Base-by-base conservation (phyloP, 768 basidiomycete species). In the Pisolithus microcarpus region DNA sequence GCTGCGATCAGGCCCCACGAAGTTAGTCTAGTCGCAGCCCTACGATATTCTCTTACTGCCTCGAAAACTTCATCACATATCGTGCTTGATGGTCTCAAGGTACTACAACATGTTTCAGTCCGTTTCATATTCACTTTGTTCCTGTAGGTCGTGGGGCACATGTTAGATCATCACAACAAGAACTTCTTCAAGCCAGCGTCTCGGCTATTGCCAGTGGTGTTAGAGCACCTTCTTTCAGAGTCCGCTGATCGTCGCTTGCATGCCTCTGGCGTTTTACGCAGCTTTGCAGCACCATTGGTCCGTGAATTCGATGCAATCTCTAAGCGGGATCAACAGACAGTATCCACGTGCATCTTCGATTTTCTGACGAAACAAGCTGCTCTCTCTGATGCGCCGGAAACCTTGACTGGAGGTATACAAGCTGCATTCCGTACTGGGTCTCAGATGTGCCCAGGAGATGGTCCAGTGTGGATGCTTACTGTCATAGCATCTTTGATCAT, bases 401-500 rank as follows among this genome's bases (percentile, higher is more conserved):
- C n/a, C 28, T 61, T 75, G 23, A 57, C 56, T 15, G 40, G 34
- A 42, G 48, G 69, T 10, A 39, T 75, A 16, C 59, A 50, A 37
- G 46, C 52, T 3, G 68, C 71, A 2, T 60, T 72, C 43, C 49
- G 61, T 23, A 49, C 54, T 5, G 55, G 60, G 38, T 60, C 61
- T 6, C 50, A 53, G 42, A 7, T 57, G 15, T 52, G 52, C 43
- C 55, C 51, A 2, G 56, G 56, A 23, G 56, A 63, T 18, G 62
- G 67, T 7, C 72, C 77, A 0, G 57, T 69, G 19, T 79, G 78
- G 79, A 73, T 74, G 2, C 53, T 75, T 9, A 57, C 69, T 18
- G 65, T 74, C 21, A 58, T 78, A 1, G 71, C 77, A 0, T 77
- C 73, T 23, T 60, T 82, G 51, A 70, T 78, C 49, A 53, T 79